Evolutionary conservation across 305 asterid species (phyloP), one percentile per base, ranked within the genome.

Genomic region (Ajuga reptans): DNA sequence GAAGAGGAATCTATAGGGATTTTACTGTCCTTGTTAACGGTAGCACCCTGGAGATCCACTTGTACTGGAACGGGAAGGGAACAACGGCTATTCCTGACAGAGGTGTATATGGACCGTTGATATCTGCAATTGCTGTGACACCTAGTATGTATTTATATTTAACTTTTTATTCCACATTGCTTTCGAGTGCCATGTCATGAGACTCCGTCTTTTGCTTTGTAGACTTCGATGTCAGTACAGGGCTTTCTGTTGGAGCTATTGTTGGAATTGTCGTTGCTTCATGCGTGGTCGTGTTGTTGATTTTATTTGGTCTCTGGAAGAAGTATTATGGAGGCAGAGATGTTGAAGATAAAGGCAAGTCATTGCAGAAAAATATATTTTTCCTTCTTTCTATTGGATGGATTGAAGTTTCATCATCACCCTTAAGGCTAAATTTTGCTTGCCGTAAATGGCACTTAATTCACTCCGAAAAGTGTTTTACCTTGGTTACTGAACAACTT

Each of bases 61-160:
- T 93, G 81, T 93, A 84, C 83, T 93, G 97, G 98, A 81, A 82
- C 0, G 98, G 98, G 29, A 89, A 89, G 81, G 98, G 98, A 43
- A 90, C 97, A n/a, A 86, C 85, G 0, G 92, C 94, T 14, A 80
- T 93, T 78, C 98, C 98, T 24, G 73, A 69, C 9, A 80, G 90
- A 81, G 95, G 97, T 70, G 86, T 82, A 71, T 90, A 93, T 58
- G 98, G 98, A 73, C 98, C 98, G 11, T 80, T 93, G 75, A 81
- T 93, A 80, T 93, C 98, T 18, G 98, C 96, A 12, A 90, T 93
- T 37, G 69, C 95, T 1, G 81, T 93, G 55, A 93, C 97, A 55
- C 90, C 97, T 72, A 93, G 97, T 89, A 66, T 74, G 92, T 75
- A 64, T 57, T 68, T 58, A 53, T 57, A 17, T 12, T 0, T 41